Base-by-base conservation (phyloP, 1,284 basidiomycete species). In the Puccinia polysora region DNA sequence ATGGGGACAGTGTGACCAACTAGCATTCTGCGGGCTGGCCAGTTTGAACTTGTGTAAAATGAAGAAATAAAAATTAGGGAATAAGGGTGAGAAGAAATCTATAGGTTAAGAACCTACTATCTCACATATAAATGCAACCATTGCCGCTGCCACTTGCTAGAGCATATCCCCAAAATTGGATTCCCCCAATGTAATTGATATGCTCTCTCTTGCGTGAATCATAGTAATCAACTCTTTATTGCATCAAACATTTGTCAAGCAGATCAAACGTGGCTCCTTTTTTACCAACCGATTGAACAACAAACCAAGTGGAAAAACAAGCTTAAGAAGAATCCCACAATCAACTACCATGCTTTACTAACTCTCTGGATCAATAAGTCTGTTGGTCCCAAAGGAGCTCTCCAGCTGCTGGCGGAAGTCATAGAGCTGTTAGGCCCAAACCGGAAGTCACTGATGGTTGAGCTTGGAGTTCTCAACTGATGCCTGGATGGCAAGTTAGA, bases 141-240 rank as follows among this genome's bases (percentile, higher is more conserved):
- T 99, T 96, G 0, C 91, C 94, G 77, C 90, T 94, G 1, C 94
- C 96, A 76, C 91, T 96, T 2, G 96, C 92, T 32, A 99, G 85
- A 0, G 93, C 96, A 79, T 97, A 97, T 2, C 93, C 94, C 95
- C 95, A 98, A 80, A 97, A 97, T 80, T 98, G 96, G 53, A 97
- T 88, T 0, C 89, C 91, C 2, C 96, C 96, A 0, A 98, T 92
- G 80, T 97, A 98, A 81, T 98, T 94, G 79, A 93, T 87, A 80
- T 96, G 97, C 4, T 28, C 45, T 32, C 28, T 15, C 7, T 30
- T 30, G 3, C 28, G 28, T 34, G 43, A 30, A 34, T 47, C 43
- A 4, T 49, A 47, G 1, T 64, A 34, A 38, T 50, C 49, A 25
- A 50, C 18, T 14, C 36, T 23, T n/a, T 38, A 34, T 25, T n/a